Base-by-base conservation (phyloP, 805 yeast species). In the Metschnikowia cubensis region DNA sequence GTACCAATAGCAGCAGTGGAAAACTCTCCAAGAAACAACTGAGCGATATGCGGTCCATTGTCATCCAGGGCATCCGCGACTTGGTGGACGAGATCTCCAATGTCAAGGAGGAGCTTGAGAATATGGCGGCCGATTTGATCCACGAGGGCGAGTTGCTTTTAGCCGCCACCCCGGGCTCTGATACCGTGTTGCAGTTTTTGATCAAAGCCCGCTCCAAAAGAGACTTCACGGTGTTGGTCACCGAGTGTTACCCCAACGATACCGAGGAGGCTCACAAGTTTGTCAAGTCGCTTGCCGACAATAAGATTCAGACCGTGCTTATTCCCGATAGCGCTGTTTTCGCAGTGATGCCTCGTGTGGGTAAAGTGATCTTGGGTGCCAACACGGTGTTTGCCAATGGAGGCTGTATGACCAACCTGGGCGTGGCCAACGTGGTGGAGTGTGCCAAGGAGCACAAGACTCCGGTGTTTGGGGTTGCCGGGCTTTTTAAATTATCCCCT, bases 291-390 rank as follows among this genome's bases (percentile, higher is more conserved):
- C 77, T 94, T 55, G 85, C 96, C 0, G 85, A 83, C 49, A 89
- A 92, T 49, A 88, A 91, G 47, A 89, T 94, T 42, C 96, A 90
- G 55, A 85, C 97, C 1, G 87, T 91, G 2, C 80, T 94, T 48
- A 87, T 94, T 34, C 97, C 99, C 1, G 99, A 94, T 64, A 80
- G 96, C 4, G 86, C 96, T 22, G 90, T 86, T 0, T 89, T 85
- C 68, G 97, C 99, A 0, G 89, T 94, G 42, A 94, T 94, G 98
- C 87, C 97, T 35, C 77, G 97, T 56, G 98, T 94, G 4, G 97
- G 97, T 40, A 95, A 95, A 66, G 99, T 94, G 31, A 82, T 94
- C 51, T 81, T 95, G 48, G 97, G 98, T 35, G 86, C 98, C 4
- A 80, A 87, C 53, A 83, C 96, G 0, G 97, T 94, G 4, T 87